Evolutionary conservation across 768 basidiomycete genomes (phyloP), one percentile per base, ranked within the genome.

Genomic region (Ramaria sp.): DNA sequence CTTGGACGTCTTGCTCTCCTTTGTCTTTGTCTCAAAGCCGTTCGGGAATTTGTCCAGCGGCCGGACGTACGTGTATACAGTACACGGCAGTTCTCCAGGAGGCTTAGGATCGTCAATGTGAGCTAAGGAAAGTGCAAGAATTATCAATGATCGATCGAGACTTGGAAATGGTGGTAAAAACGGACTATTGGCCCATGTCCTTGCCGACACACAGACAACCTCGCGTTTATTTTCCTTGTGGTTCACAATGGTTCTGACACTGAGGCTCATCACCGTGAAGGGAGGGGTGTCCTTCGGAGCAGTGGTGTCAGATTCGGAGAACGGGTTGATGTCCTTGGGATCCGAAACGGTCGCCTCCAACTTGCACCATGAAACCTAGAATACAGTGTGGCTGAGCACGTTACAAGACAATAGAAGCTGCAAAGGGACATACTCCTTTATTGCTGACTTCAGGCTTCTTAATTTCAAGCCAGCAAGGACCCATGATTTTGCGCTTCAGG

Each of bases 401-500:
- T 3, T 3, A 57, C 12, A 43, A 54, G 39, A 13, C 33, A 57
- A 6, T 22, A 24, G 24, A 50, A 24, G 7, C 33, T 2, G 53
- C 24, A 33, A 13, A 13, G 7, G 69, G 86, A 53, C 34, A 37
- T 67, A 96, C 93, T 1, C 88, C 88, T 69, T 89, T 86, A 63
- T 83, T 71, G 50, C 88, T 88, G 17, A 94, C 72, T 22, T 76
- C 70, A 1, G 87, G 85, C 47, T 85, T 78, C 70, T 86, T 86
- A 60, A 99, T 79, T 56, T 85, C 78, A 46, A 99, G 73, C 96
- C 96, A 99, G 67, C 96, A 98, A 0, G 96, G 94, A 0, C 96
- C 96, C 93, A 97, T 97, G 57, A 98, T 96, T 72, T 94, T 96
- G 33, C 93, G 83, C 69, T 98, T 98, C 47, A 98, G 63, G 1